phyloP scores from a whole-genome alignment of 129 eudicot species.

The Glebionis coronaria region DNA sequence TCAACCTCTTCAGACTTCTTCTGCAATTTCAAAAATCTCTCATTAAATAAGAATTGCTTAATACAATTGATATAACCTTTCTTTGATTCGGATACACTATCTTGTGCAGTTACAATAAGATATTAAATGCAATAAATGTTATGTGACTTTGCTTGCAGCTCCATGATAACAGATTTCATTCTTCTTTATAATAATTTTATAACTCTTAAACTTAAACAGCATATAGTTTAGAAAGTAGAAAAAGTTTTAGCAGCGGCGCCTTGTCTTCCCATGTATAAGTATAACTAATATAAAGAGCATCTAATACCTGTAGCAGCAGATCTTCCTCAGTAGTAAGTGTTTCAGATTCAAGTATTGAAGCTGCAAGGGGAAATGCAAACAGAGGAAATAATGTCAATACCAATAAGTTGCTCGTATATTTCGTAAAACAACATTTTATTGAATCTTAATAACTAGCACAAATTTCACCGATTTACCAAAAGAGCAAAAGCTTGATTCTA shows the following conservation, averaged over 20 bases:
- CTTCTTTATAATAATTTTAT: neutral
- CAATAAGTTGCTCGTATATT: neutral
- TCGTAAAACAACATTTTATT: neutral
- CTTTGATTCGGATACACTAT: neutral
- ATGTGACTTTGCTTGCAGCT: neutral
- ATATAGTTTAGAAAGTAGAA: neutral
- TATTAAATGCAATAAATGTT: constrained; percentile 4
- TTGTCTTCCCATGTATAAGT: neutral
- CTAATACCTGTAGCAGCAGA: constrained; percentile 53
- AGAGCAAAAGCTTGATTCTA: too few relatives aligned
- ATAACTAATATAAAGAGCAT: constrained; percentile 11
- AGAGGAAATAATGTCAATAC: constrained; percentile 17
- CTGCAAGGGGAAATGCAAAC: constrained; percentile 33
- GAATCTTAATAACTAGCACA: neutral
- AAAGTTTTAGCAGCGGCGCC: neutral
- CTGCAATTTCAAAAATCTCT: constrained; percentile 42
- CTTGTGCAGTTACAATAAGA: constrained; percentile 12
- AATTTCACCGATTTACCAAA: too few relatives aligned
- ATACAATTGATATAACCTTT: constrained; percentile 8
- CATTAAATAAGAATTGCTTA: constrained; percentile 18
- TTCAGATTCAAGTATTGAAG: constrained; percentile 52
- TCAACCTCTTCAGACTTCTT: constrained; percentile 68
- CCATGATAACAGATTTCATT: neutral
- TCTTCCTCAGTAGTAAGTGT: constrained; percentile 56
- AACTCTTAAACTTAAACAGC: neutral